phyloP scores from a whole-genome alignment of 2,329 filamentous ascomycete species.

The Blastomyces parvus region DNA sequence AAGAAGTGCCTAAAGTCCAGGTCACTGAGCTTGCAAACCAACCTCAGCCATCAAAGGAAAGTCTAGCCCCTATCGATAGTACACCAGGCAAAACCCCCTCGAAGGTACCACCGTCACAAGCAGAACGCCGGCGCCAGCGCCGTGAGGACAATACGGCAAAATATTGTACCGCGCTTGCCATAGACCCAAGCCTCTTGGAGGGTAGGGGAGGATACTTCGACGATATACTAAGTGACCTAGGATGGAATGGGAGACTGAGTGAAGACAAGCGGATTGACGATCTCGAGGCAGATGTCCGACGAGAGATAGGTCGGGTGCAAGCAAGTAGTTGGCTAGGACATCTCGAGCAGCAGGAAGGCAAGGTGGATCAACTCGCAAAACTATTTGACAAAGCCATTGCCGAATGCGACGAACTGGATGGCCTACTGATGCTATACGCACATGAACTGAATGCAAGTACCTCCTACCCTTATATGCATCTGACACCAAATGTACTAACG shows the following conservation, averaged over 20 bases:
- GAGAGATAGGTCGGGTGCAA: slow-evolving; percentile 82
- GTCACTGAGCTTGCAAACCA: slow-evolving; percentile 29
- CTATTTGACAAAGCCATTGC: slow-evolving; percentile 83
- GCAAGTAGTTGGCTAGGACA: slow-evolving; percentile 86
- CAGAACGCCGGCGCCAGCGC: slow-evolving; percentile 50
- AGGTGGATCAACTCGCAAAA: slow-evolving; percentile 73
- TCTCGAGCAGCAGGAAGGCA: slow-evolving; percentile 74
- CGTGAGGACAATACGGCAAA: slow-evolving; percentile 65
- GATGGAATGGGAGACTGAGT: slow-evolving; percentile 73
- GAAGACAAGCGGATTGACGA: slow-evolving; percentile 67
- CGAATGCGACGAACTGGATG: slow-evolving; percentile 94
- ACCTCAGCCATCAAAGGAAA: slow-evolving; percentile 19
- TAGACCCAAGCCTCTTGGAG: slow-evolving; percentile 68
- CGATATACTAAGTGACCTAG: slow-evolving; percentile 72
- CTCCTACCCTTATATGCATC: background rate
- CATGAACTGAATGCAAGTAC: slow-evolving; percentile 76
- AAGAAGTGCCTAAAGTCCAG: slow-evolving; percentile 29
- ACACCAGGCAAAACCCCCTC: slow-evolving; percentile 26
- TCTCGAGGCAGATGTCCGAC: slow-evolving; percentile 71
- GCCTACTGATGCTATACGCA: slow-evolving; percentile 83
- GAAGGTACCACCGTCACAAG: slow-evolving; percentile 35
- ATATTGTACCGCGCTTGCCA: slow-evolving; percentile 66
- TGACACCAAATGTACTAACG: slow-evolving; percentile 19
- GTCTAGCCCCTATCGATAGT: slow-evolving; percentile 19
- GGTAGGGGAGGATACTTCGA: slow-evolving; percentile 71